Base-by-base conservation (phyloP, 139 green algal species). In the Chlorella sp. region DNA sequence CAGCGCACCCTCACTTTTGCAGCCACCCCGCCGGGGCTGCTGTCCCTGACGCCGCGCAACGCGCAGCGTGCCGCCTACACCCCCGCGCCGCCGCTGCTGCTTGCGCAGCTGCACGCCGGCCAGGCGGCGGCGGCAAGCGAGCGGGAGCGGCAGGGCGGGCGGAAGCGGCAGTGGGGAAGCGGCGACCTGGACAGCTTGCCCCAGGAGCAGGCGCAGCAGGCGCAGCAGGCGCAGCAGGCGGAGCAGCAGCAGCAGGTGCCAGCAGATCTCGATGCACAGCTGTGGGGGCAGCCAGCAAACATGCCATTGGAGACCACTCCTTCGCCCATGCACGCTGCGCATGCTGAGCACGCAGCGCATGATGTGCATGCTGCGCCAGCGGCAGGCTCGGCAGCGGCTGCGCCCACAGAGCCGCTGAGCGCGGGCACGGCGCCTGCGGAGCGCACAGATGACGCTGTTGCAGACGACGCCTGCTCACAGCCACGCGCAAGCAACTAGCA, bases 381-480 rank as follows among this genome's bases (percentile, higher is more conserved):
- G 2, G 78, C 39, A 24, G 26, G 32, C 9, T 40, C 39, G 3
- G 39, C 39, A 18, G 78, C 78, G 0, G 81, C 75, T 36, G 81
- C 57, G 7, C 7, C 57, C 81, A 73, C 57, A 2, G 57, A 75
- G n/a, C 53, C n/a, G 81, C 57, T 53, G 3, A 86, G 42, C 37
- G n/a, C 28, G 18, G 26, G 21, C 26, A 40, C 26, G n/a, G 73
- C 28, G 1, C 57, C 32, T 18, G 81, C 57, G 4, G 57, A 5
- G 16, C 2, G 3, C 32, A 32, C 36, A 60, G 57, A 7, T 32
- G 40, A 24, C 0, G 79, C 21, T 36, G n/a, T 36, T 26, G 57
- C 18, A 18, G 81, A 86, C 34, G 81, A 86, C 60, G 81, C 81
- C 61, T 76, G 81, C 81, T 86, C 81, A 22, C 53, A 86, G 81